Percentiles rank a stretch among this genome's conserved stretches.
These are phyloP conservation scores for Colletotrichum ledebouriae DNA, from an alignment of 2,329 filamentous ascomycete genomes.

Conservation along the genomic window DNA sequence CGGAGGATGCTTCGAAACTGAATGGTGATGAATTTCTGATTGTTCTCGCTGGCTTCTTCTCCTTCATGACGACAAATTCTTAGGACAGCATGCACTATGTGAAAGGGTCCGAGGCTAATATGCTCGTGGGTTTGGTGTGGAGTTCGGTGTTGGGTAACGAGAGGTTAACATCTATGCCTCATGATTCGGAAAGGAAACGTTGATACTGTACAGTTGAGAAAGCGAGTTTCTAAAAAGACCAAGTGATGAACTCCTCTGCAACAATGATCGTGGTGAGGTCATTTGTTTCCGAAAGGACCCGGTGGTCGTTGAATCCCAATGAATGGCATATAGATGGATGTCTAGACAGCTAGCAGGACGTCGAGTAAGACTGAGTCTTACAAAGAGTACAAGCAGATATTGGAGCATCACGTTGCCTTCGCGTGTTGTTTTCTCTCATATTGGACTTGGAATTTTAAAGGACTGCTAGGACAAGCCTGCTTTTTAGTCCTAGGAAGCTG, in stretches of 20 bases:
- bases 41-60: neutral
- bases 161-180: neutral
- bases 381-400: too few species aligned
- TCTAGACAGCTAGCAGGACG: too few species aligned
- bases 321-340: too few species aligned
- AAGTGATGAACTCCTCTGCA: too few species aligned
- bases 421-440: too few species aligned
- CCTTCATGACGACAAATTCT: neutral
- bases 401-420: too few species aligned
- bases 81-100: too few species aligned
- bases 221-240: neutral
- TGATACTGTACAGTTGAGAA: neutral
- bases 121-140: constrained; percentile 6
- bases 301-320: too few species aligned
- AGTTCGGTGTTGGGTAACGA: neutral
- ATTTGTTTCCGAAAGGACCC: too few species aligned
- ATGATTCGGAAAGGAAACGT: neutral
- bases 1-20: constrained; percentile 1
- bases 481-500: neutral
- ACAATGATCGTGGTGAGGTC: too few species aligned
- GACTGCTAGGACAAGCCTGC: neutral
- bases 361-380: too few species aligned
- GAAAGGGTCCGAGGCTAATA: neutral
- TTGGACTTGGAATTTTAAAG: neutral
- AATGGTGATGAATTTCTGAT: neutral